phyloP scores from a whole-genome alignment of 345 rosid genomes.

The Balakata baccata region DNA sequence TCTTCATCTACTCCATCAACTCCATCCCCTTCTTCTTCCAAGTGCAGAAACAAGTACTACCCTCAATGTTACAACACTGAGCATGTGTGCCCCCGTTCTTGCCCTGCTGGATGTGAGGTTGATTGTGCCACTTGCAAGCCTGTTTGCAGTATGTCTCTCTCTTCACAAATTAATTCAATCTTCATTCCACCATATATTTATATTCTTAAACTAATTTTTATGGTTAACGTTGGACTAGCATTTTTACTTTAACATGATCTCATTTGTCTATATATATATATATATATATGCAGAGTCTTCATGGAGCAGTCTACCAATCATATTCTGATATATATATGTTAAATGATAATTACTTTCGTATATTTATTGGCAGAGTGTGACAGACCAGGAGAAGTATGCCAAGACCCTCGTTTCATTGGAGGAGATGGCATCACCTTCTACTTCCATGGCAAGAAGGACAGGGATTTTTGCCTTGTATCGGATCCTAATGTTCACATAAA shows the following conservation, averaged over 20 bases:
- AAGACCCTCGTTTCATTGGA: conserved; percentile 19
- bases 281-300: too few relatives aligned
- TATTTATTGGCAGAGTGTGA: conserved; percentile 1
- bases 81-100: conserved; percentile 18
- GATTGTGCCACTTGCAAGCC: conserved; percentile 31
- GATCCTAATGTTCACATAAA: conserved; percentile 53
- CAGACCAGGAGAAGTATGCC: conserved; percentile 16
- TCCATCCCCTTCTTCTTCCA: conserved; percentile 6
- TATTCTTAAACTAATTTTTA: neutral
- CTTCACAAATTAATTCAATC: neutral
- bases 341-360: too few relatives aligned
- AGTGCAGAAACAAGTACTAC: conserved; percentile 23
- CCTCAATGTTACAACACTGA: conserved; percentile 16
- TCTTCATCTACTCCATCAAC: neutral
- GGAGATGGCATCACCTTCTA: conserved; percentile 23
- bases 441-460: conserved; percentile 31
- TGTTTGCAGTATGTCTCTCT: conserved; percentile 27
- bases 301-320: too few relatives aligned
- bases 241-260: too few relatives aligned
- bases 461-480: conserved; percentile 49
- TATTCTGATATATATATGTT: too few relatives aligned
- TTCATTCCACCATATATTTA: neutral
- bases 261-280: too few relatives aligned
- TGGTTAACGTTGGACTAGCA: too few relatives aligned
- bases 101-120: conserved; percentile 27